Percentiles rank a stretch among this genome's conserved stretches.
Conservation (phyloP, 257 asterid genomes). For the Solanum bukasovii region DNA sequence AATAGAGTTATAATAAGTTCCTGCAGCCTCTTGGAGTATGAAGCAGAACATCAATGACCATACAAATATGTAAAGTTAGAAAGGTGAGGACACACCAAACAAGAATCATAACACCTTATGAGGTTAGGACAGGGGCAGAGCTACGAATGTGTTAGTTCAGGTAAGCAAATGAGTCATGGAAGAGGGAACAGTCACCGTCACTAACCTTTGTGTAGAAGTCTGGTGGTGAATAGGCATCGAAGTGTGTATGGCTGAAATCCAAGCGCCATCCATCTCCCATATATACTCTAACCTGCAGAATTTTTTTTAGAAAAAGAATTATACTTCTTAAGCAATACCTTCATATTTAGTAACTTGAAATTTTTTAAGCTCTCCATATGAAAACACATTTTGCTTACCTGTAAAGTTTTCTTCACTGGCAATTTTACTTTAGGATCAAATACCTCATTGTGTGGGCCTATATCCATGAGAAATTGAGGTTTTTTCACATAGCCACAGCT, state of each 20-base stretch:
- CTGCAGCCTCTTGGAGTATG: neutral
- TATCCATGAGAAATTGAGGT: slow-evolving; percentile 60
- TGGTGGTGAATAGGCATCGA: slow-evolving; percentile 86
- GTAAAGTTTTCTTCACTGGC: slow-evolving; percentile 59
- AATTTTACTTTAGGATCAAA: slow-evolving; percentile 68
- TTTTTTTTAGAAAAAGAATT: neutral
- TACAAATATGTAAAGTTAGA: neutral
- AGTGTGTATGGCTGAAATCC: slow-evolving; percentile 95
- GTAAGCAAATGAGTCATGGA: neutral
- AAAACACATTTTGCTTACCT: slow-evolving; percentile 31
- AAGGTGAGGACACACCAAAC: neutral
- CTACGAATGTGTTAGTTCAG: neutral
- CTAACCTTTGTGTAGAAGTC: slow-evolving; percentile 89
- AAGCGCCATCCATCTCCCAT: slow-evolving; percentile 96
- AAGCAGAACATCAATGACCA: neutral
- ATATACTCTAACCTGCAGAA: slow-evolving; percentile 56
- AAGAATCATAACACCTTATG: neutral
- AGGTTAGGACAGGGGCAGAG: neutral
- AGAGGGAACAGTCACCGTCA: neutral
- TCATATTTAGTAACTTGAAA: neutral
- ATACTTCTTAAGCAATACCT: neutral
- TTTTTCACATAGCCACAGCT: slow-evolving; percentile 77
- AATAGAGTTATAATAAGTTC: neutral
- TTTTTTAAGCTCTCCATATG: neutral
- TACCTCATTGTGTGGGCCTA: slow-evolving; percentile 32